These are phyloP conservation scores for Eleusine indica DNA, from an alignment of 176 grass and related monocot genomes.

Conservation along the genomic window DNA sequence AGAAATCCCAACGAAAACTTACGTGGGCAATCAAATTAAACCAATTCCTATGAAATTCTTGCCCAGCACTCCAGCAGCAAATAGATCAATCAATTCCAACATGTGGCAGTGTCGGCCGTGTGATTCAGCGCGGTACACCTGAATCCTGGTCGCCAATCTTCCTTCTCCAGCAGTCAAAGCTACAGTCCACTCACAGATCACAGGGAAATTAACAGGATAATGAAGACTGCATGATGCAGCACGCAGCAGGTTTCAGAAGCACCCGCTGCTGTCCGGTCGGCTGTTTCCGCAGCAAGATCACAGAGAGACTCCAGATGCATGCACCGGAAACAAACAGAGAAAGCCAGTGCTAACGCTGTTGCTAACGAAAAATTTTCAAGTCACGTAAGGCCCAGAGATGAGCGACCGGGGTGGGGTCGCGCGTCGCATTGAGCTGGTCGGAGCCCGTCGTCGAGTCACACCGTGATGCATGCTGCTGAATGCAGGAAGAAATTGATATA, in stretches of 20 bases:
- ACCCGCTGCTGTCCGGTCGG: slow-evolving; percentile 41
- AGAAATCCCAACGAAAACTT: background rate
- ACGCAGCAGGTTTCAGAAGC: slow-evolving; percentile 28
- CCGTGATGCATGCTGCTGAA: background rate
- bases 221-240: slow-evolving; percentile 2
- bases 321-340: background rate
- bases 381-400: slow-evolving; percentile 35
- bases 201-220: slow-evolving; percentile 10
- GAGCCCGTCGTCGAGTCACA: background rate
- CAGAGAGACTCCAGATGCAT: slow-evolving; percentile 19
- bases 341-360: background rate
- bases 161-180: slow-evolving; percentile 6
- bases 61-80: background rate
- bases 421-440: slow-evolving; percentile 30
- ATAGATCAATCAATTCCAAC: background rate
- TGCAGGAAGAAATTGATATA: background rate
- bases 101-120: slow-evolving; percentile 28
- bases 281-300: background rate
- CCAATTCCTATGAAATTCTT: background rate
- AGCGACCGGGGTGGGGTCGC: slow-evolving; percentile 14
- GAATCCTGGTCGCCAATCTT: background rate
- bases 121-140: background rate
- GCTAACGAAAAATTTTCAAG: background rate
- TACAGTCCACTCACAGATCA: background rate
- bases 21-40: background rate